Evolutionary conservation across 75 land plant genomes (phyloP), one percentile per base, ranked within the genome.

Genomic region (Chamaecyparis obtusa): DNA sequence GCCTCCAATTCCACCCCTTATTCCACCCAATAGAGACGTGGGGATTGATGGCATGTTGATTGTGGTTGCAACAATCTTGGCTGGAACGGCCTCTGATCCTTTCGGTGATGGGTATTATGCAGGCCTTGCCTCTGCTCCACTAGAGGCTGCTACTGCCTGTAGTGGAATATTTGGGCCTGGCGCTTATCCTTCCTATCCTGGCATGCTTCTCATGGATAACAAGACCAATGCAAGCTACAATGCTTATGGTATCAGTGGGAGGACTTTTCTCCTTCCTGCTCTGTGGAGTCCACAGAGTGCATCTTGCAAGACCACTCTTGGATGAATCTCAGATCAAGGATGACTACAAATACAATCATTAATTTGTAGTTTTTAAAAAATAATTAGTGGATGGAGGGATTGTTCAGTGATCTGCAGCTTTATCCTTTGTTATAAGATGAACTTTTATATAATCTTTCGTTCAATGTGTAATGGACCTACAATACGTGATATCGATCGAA

Each of bases 31-130:
- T n/a, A 92, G 89, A 16, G 92, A 91, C 48, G 92, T 85, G 57
- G 92, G 92, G 11, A 69, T 91, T 33, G 92, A 91, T 33, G 92
- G 92, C 6, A 85, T 91, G 89, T 35, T 91, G 32, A 90, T 90
- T 75, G 86, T 86, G 83, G n/a, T 90, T 10, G 91, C 88, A 2
- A 89, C 78, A 64, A 84, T 89, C 39, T 9, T 90, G 80, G 91
- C 91, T 0, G 91, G 91, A 43, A n/a, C 86, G 9, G 91, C 72
- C 39, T 86, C 91, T 0, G 75, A 89, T 78, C 91, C 91, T 0
- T 86, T 80, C 81, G 72, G 75, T 27, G 89, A 30, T 3, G 91
- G 85, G 4, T 90, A 89, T 85, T 89, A 86, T 81, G 80, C 84
- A 51, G 91, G 91, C 37, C 30, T n/a, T 57, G 83, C 91, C 9